Conservation (phyloP, 768 basidiomycete species). For the Dacryopinax spathularia region DNA sequence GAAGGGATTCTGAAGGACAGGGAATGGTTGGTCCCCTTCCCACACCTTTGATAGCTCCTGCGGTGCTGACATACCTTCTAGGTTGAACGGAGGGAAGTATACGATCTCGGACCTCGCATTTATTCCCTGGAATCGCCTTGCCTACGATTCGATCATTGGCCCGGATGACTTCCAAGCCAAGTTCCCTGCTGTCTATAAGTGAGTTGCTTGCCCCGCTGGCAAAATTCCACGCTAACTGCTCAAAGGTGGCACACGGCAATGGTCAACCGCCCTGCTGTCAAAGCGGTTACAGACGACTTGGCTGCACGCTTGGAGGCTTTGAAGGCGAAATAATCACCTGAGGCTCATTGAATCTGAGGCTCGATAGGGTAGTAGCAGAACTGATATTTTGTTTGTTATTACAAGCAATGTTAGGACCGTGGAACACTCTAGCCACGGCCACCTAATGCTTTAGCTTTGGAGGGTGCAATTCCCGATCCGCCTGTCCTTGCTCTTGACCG, state of each 20-base stretch:
- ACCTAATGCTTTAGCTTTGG: no score
- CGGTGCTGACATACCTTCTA: not conserved
- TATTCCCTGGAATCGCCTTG: constrained; percentile 8
- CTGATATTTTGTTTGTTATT: no score
- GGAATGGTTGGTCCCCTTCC: constrained; percentile 5
- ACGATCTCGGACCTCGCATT: constrained; percentile 16
- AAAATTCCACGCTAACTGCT: not conserved
- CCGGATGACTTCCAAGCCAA: not conserved
- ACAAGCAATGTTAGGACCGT: no score
- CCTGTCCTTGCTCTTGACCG: no score
- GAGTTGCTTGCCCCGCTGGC: not conserved
- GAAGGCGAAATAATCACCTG: no score
- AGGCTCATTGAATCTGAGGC: no score
- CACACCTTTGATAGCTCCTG: not conserved
- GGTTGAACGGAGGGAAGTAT: constrained; percentile 12
- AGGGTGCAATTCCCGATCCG: no score
- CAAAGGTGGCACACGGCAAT: not conserved
- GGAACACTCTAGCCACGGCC: no score
- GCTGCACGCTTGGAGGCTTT: no score
- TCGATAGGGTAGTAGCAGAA: no score
- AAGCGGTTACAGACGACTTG: not conserved
- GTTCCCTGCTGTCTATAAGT: not conserved
- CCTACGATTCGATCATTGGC: not conserved
- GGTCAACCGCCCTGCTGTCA: not conserved
- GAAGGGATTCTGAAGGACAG: constrained; percentile 12